Evolutionary conservation across 2,329 filamentous ascomycete genomes (phyloP).

Genomic region (Paecilomyces variotii): DNA sequence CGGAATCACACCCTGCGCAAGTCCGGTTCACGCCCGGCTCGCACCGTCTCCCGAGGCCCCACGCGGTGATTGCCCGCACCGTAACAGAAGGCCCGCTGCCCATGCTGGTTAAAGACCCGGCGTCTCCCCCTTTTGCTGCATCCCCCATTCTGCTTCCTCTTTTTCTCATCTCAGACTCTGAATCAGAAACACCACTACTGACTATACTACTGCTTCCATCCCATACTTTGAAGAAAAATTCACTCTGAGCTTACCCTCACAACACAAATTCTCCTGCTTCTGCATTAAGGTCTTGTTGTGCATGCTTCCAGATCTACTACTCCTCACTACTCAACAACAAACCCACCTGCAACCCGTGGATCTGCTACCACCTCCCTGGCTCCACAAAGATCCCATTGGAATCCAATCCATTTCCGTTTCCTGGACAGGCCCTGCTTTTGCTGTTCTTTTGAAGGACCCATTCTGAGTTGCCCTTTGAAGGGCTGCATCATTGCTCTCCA

Average conservation of each 20-base stretch:
- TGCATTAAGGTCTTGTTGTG: background rate
- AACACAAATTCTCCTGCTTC: background rate
- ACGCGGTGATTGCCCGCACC: slow-evolving; percentile 1
- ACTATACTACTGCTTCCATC: background rate
- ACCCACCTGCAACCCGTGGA: slow-evolving; percentile 6
- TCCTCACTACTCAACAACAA: background rate
- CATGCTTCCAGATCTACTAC: background rate
- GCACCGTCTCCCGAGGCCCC: background rate
- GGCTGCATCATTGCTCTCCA: slow-evolving; percentile 8
- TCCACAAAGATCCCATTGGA: slow-evolving; percentile 3
- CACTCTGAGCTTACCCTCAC: background rate
- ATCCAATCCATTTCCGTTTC: slow-evolving; percentile 7
- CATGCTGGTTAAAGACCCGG: slow-evolving; percentile 7
- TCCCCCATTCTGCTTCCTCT: slow-evolving; percentile 3
- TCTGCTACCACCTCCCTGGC: slow-evolving; percentile 2
- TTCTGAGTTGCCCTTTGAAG: slow-evolving; percentile 3
- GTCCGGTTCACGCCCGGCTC: background rate
- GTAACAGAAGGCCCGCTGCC: background rate
- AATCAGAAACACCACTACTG: slow-evolving; percentile 3
- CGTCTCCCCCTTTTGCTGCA: slow-evolving; percentile 2
- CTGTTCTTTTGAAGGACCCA: slow-evolving; percentile 12
- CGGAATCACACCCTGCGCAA: slow-evolving; percentile 1
- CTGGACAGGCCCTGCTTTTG: slow-evolving; percentile 14
- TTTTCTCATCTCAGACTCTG: background rate
- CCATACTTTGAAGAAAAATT: background rate